Evolutionary conservation across 2,329 filamentous ascomycete species (phyloP), one percentile per base, ranked within the genome.

Genomic region (Bretziella fagacearum): DNA sequence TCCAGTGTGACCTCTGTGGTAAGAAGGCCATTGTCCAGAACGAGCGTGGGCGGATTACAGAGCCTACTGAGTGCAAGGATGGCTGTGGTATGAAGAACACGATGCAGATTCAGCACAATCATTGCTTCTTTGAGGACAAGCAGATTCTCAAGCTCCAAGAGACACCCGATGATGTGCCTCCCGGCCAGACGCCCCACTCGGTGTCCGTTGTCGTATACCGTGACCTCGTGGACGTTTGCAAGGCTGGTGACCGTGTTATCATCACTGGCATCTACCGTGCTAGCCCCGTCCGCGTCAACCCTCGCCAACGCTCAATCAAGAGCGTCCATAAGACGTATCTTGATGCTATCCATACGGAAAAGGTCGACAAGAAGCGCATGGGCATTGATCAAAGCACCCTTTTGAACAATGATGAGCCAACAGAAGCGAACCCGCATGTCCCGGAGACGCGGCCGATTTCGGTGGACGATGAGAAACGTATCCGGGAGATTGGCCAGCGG

Each of bases 91-190:
- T 81, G 47, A 82, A 80, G 59, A 96, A 98, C 64, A 94, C 89
- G 1, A 96, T 98, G 89, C 84, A 95, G 59, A 93, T 98, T 55
- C 74, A 96, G 17, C 91, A 98, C 68, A 98, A 98, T 63, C 80
- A 91, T 51, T 96, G 86, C 55, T 74, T 76, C 6, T 98, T 98
- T 57, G 81, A 87, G 47, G 91, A 98, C 61, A 98, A 98, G 67
- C 91, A 98, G 61, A 85, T 98, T 51, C 94, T 98, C 65, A 98
- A 98, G 62, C 70, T 98, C 33, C 91, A 98, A 63, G 91, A 98
- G 63, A 98, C 91, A 0, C 91, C 91, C 0, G 91, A 98, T 61
- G 84, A 78, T 30, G 82, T 98, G 15, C 91, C 91, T 42, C 82
- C 94, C 54, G 91, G 91, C 15, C 91, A 98, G 64, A 98, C 91